These are phyloP conservation scores for Monosporascus sp. DNA, from an alignment of 2,329 filamentous ascomycete genomes.

Conservation along the genomic window DNA sequence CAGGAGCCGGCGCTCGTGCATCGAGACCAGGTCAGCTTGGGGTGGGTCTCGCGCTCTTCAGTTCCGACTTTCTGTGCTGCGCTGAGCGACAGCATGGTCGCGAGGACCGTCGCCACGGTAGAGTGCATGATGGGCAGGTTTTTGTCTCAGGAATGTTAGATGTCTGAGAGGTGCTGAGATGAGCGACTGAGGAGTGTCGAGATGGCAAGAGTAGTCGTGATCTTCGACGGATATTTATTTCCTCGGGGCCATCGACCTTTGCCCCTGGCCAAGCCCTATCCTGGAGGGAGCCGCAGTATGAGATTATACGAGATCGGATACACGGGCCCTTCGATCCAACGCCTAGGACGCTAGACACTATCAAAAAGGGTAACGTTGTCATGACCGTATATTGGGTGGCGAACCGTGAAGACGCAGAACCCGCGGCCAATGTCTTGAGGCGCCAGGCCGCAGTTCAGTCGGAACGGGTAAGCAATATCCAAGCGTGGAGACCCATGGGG, in stretches of 20 bases:
- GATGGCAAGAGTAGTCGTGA: neutral
- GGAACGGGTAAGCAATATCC: too few relatives aligned
- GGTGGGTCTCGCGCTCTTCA: conserved; percentile 32
- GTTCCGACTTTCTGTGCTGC: neutral
- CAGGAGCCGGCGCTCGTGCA: conserved; percentile 38
- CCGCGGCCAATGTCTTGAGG: neutral
- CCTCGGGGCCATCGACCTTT: neutral
- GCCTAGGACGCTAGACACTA: neutral
- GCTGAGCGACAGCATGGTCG: neutral
- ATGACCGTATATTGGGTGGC: neutral
- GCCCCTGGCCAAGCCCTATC: neutral
- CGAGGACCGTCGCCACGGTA: neutral
- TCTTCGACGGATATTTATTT: neutral
- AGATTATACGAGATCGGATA: neutral
- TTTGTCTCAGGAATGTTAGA: neutral
- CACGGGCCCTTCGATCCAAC: neutral
- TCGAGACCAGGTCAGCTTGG: conserved; percentile 37
- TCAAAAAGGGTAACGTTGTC: neutral
- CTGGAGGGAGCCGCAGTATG: neutral
- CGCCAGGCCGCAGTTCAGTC: neutral
- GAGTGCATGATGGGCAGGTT: neutral
- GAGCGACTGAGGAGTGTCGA: neutral
- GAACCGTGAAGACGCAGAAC: neutral
- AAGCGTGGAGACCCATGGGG: too few relatives aligned
- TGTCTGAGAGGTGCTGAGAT: neutral